Evolutionary conservation across 2,329 filamentous ascomycete species (phyloP).

Genomic region (Setomelanomma holmii): DNA sequence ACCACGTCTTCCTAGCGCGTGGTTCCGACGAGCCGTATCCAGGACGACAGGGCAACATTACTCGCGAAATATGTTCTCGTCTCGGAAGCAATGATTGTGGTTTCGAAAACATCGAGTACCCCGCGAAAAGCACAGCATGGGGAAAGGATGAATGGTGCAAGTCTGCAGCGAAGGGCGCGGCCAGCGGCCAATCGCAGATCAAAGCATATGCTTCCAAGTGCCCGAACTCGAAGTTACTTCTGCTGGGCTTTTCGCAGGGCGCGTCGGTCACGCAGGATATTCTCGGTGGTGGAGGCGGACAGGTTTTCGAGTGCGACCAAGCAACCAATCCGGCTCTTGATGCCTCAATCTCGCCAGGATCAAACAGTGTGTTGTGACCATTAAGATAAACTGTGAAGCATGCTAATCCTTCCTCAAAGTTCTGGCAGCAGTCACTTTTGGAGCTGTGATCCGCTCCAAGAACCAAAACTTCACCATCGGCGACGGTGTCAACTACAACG

Average conservation of each 20-base stretch:
- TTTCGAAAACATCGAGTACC: slow-evolving; percentile 37
- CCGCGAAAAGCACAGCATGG: slow-evolving; percentile 35
- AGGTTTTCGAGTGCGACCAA: slow-evolving; percentile 32
- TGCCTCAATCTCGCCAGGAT: slow-evolving; percentile 19
- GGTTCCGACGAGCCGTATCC: slow-evolving; percentile 40
- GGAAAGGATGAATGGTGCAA: slow-evolving; percentile 35
- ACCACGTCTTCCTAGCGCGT: slow-evolving; percentile 35
- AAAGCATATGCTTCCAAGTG: slow-evolving; percentile 33
- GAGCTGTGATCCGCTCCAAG: slow-evolving; percentile 29
- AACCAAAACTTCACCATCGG: slow-evolving; percentile 35
- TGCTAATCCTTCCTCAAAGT: slow-evolving; percentile 21
- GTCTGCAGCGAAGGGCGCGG: slow-evolving; percentile 29
- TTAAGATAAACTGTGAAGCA: background rate
- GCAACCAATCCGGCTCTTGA: slow-evolving; percentile 29
- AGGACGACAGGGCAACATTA: slow-evolving; percentile 34
- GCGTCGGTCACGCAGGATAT: slow-evolving; percentile 35
- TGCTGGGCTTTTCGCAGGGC: slow-evolving; percentile 36
- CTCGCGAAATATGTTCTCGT: slow-evolving; percentile 24
- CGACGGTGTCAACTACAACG: slow-evolving; percentile 28
- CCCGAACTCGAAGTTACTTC: slow-evolving; percentile 34
- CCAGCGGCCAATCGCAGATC: slow-evolving; percentile 33
- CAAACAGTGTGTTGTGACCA: slow-evolving; percentile 22
- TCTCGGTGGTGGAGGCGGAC: slow-evolving; percentile 37
- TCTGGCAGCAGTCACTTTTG: slow-evolving; percentile 34
- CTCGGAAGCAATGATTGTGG: slow-evolving; percentile 29